phyloP scores from a whole-genome alignment of 495 filamentous ascomycete genomes.

The Penicillium parvum region DNA sequence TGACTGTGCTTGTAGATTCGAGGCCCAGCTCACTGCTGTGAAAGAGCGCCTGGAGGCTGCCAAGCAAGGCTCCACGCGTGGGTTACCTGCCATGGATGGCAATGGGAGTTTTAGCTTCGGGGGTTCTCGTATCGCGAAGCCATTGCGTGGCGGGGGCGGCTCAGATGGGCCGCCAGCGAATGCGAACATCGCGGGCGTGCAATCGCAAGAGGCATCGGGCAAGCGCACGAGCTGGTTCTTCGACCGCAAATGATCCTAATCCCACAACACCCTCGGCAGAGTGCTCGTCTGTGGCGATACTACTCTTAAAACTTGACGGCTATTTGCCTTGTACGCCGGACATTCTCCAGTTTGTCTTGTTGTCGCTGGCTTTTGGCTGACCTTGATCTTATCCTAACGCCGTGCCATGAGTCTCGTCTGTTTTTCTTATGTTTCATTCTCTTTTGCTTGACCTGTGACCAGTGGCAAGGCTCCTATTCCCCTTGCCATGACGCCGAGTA shows the following conservation, averaged over 20 bases:
- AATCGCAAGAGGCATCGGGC: constrained; percentile 42
- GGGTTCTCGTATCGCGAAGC: constrained; percentile 87
- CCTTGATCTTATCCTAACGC: constrained; percentile 16
- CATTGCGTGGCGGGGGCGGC: constrained; percentile 84
- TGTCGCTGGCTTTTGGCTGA: constrained; percentile 22
- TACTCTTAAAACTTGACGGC: constrained; percentile 15
- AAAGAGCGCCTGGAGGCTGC: constrained; percentile 96
- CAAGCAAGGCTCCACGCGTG: constrained; percentile 81
- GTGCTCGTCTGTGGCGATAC: constrained; percentile 17
- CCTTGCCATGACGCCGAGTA: constrained; percentile 9
- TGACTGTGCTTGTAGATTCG: constrained; percentile 61
- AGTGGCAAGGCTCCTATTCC: too few species aligned
- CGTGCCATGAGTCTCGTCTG: constrained; percentile 25
- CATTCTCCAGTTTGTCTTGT: constrained; percentile 20
- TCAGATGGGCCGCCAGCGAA: constrained; percentile 33
- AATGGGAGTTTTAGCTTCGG: constrained; percentile 69
- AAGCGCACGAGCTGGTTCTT: constrained; percentile 51
- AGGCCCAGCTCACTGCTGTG: constrained; percentile 91
- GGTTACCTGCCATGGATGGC: constrained; percentile 60
- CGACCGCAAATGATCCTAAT: constrained; percentile 46
- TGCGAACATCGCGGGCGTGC: constrained; percentile 33
- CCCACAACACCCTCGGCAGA: constrained; percentile 9
- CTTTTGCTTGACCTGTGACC: background rate
- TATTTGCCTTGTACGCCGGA: constrained; percentile 19
- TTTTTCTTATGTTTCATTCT: constrained; percentile 5